Evolutionary conservation across 2,329 filamentous ascomycete genomes (phyloP), one percentile per base, ranked within the genome.

Genomic region (Arthrobotrys megalospora): DNA sequence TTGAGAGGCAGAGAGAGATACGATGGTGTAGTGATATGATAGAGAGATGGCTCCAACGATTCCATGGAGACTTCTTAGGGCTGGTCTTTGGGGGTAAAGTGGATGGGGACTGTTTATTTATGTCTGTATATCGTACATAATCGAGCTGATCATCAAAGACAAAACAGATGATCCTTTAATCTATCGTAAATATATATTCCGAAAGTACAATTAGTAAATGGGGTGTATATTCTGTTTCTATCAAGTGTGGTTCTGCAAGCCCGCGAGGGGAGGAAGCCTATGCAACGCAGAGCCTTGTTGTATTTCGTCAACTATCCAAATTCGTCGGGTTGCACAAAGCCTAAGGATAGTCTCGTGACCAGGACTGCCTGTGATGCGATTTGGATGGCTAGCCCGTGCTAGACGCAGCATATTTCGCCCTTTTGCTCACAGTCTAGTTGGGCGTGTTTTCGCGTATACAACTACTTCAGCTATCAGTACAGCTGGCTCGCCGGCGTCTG

Each of bases 221-320:
- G 24, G 24, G 5, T 28, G 2, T 45, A 45, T 45, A 45, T 45
- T 12, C 12, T 16, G 41, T 14, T 1, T 2, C 41, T n/a, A 16
- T 6, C 2, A 45, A 16, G 41, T 16, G 41, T 16, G n/a, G 41
- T 6, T 2, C n/a, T 45, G 52, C 3, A 14, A 14, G 28, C n/a
- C n/a, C n/a, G n/a, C n/a, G n/a, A n/a, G 28, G 2, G 10, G 28
- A 16, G 24, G 11, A n/a, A 4, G 14, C 3, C 6, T 11, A 12
- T 2, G 24, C 65, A 69, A 69, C 65, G 16, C 65, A 47, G 2
- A 32, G 1, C 0, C 11, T 7, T 69, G 65, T 69, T 58, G 50
- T 34, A 58, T 69, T 69, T 60, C 48, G 36, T 21, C 24, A 34
- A n/a, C 5, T 47, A 12, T 43, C 47, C 16, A n/a, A 55, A 34